These are phyloP conservation scores for Colletotrichum magnum DNA, from an alignment of 2,329 filamentous ascomycete species.

Conservation along the genomic window DNA sequence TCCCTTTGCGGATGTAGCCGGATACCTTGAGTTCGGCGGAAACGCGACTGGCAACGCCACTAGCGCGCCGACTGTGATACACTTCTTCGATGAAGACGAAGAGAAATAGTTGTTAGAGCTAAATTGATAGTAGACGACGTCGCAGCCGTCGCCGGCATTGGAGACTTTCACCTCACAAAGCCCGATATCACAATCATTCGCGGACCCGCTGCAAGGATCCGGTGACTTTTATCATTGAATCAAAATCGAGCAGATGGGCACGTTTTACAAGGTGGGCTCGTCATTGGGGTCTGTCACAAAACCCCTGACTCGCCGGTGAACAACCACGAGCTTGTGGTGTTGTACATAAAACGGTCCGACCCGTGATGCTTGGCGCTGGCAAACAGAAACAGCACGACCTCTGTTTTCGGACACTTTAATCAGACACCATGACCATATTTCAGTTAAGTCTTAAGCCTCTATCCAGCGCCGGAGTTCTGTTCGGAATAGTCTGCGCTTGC, in stretches of 20 bases:
- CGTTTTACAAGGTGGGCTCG: constrained; percentile 12
- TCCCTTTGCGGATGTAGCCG: constrained; percentile 51
- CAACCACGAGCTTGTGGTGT: neutral
- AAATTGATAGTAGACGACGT: neutral
- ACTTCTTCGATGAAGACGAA: constrained; percentile 29
- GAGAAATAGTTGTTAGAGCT: constrained; percentile 10
- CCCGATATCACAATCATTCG: neutral
- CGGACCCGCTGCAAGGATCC: constrained; percentile 4
- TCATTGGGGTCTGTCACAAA: neutral
- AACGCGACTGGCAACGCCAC: constrained; percentile 58
- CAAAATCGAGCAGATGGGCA: neutral
- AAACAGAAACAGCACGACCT: too few relatives aligned
- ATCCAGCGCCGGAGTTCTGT: neutral
- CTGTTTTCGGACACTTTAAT: neutral
- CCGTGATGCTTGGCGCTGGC: constrained; percentile 18
- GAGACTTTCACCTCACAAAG: neutral
- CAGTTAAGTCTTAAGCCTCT: neutral
- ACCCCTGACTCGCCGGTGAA: constrained; percentile 11
- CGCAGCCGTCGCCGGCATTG: neutral
- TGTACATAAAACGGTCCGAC: constrained; percentile 14
- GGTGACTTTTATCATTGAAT: neutral
- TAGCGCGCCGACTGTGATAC: constrained; percentile 39
- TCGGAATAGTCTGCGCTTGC: neutral
- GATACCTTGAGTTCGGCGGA: constrained; percentile 61
- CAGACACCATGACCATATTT: neutral